phyloP scores from a whole-genome alignment of 192 early-diverging fungal genomes.

The Tieghemiomyces parasiticus region DNA sequence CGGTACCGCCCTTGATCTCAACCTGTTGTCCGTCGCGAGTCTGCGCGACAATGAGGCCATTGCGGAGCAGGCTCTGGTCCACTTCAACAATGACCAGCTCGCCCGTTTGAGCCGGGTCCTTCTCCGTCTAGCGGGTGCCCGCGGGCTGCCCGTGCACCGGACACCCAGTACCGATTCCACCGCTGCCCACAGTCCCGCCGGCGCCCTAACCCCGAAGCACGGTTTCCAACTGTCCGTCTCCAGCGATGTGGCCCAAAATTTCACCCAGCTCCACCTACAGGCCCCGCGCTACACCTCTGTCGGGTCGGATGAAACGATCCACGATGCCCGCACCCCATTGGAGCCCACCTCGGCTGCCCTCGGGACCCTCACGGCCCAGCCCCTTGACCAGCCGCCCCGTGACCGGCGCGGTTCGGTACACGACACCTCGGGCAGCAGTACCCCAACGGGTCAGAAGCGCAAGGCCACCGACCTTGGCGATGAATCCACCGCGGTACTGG shows the following conservation, averaged over 20 bases:
- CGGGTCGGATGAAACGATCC: background rate
- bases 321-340: background rate
- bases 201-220: background rate
- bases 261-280: constrained; percentile 1
- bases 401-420: background rate
- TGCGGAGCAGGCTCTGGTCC: background rate
- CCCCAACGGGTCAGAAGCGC: background rate
- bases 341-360: background rate
- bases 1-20: background rate
- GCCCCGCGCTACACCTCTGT: background rate
- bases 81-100: background rate
- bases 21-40: background rate
- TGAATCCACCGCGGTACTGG: background rate
- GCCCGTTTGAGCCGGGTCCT: background rate
- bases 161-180: background rate
- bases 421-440: background rate
- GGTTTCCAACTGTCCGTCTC: too few species aligned
- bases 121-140: background rate
- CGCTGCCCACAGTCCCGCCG: background rate
- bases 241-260: background rate
- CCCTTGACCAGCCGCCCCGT: background rate
- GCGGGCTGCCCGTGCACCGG: background rate
- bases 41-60: background rate
- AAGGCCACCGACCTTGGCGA: constrained; percentile 2
- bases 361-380: background rate